Base-by-base conservation (phyloP, 768 basidiomycete genomes). In the Leccinellum albellum region DNA sequence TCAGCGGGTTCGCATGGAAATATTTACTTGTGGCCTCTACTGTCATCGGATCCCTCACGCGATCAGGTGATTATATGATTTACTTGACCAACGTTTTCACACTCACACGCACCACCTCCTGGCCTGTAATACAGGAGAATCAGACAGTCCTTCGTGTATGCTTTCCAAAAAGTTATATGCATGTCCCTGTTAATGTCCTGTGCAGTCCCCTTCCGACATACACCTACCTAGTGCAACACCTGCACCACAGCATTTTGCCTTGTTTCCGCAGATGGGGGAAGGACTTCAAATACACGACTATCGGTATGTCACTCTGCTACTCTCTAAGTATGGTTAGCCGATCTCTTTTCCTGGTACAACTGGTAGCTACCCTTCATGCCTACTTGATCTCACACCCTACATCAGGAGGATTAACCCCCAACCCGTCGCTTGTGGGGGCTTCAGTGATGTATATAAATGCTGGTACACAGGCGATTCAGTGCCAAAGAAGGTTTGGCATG, bases 381-480 rank as follows among this genome's bases (percentile, higher is more conserved):
- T 6, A 3, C 49, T 17, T 13, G 50, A 66, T 29, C 61, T 66
- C 21, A 61, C 64, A 3, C 6, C 42, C 3, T 29, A 54, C 46
- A 24, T 64, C 17, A 1, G 26, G 37, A 56, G 23, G 53, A 12
- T 20, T 1, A 3, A 50, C 15, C 15, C 53, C n/a, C 58, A 40
- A 17, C 49, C 44, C 23, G 28, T 40, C 0, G 55, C 56, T 5
- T 56, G 58, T 17, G 64, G 64, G 20, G 42, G 55, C 4, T 65
- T 65, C 1, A 56, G 64, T 6, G 61, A 66, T 49, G 56, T 65
- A 17, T 63, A 58, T 17, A 55, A 26, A 37, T 59, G 64, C 21
- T 33, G 44, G 50, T 60, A 44, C 17, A 8, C 28, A 12, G 44
- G 58, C 1, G 37, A 40, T 54, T 44, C 51, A 0, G n/a, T 21